Evolutionary conservation across 2,329 filamentous ascomycete species (phyloP).

Genomic region (Geosmithia putterillii): DNA sequence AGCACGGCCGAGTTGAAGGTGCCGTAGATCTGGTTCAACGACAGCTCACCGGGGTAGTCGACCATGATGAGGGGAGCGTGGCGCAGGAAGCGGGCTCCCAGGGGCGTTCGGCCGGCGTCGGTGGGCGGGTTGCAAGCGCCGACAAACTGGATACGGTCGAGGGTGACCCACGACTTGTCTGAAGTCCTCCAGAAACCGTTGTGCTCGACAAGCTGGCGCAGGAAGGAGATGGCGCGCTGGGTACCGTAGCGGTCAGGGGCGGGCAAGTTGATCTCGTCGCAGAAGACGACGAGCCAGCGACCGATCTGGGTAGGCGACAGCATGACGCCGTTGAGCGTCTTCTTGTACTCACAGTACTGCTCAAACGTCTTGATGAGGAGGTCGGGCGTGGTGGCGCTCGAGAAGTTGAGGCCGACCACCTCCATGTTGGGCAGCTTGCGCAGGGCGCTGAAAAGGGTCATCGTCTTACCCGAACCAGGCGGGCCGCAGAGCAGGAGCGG

Average conservation of each 20-base stretch:
- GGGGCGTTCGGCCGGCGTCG: slow-evolving; percentile 87
- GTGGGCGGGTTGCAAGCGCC: slow-evolving; percentile 97
- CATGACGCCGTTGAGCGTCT: slow-evolving; percentile 91
- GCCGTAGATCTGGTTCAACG: slow-evolving; percentile 93
- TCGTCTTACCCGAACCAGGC: slow-evolving; percentile 97
- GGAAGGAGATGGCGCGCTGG: slow-evolving; percentile 91
- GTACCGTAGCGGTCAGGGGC: slow-evolving; percentile 97
- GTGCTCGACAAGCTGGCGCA: slow-evolving; percentile 94
- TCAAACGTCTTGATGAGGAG: slow-evolving; percentile 98
- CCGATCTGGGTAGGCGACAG: slow-evolving; percentile 94
- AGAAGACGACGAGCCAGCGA: slow-evolving; percentile 96
- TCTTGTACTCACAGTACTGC: slow-evolving; percentile 99
- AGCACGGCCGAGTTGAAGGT: slow-evolving; percentile 95
- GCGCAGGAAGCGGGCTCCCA: slow-evolving; percentile 86
- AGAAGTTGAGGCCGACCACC: slow-evolving; percentile 97
- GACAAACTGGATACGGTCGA: slow-evolving; percentile 97
- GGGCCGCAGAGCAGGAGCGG: slow-evolving; percentile 92
- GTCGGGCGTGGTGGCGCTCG: slow-evolving; percentile 94
- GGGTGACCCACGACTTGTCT: slow-evolving; percentile 94
- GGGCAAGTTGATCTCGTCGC: slow-evolving; percentile 97
- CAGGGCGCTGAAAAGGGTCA: slow-evolving; percentile 96
- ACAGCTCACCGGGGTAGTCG: slow-evolving; percentile 92
- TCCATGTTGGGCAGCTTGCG: slow-evolving; percentile 98
- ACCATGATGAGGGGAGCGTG: slow-evolving; percentile 99
- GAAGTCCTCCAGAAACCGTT: slow-evolving; percentile 98